Evolutionary conservation across 1,284 basidiomycete species (phyloP).

Genomic region (Tetrapyrgos nigripes): DNA sequence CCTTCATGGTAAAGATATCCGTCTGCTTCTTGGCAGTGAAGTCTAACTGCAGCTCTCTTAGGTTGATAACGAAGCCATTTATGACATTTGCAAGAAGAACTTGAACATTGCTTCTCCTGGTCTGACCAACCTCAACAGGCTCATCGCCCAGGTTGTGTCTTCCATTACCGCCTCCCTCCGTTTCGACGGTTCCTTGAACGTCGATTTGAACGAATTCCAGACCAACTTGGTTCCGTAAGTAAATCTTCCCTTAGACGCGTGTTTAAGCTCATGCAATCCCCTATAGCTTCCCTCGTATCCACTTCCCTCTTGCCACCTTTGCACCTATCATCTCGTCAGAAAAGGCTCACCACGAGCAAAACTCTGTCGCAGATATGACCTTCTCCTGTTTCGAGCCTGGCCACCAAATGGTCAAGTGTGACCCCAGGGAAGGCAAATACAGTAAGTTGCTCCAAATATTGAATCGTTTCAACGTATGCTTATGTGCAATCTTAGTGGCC

Average conservation of each 20-base stretch:
- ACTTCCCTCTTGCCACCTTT: slow-evolving; percentile 92
- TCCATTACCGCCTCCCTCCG: slow-evolving; percentile 77
- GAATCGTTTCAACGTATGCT: slow-evolving; percentile 56
- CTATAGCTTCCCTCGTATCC: slow-evolving; percentile 76
- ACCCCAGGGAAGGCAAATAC: slow-evolving; percentile 89
- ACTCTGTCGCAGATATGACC: slow-evolving; percentile 94
- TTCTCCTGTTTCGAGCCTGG: slow-evolving; percentile 93
- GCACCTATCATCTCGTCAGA: slow-evolving; percentile 87
- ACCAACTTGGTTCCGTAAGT: slow-evolving; percentile 84
- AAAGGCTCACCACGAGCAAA: slow-evolving; percentile 89
- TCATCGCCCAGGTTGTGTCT: slow-evolving; percentile 91
- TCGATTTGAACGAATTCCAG: slow-evolving; percentile 94
- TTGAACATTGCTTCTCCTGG: slow-evolving; percentile 81
- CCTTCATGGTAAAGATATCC: slow-evolving; percentile 82
- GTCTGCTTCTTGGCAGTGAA: neutral
- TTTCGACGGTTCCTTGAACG: slow-evolving; percentile 90
- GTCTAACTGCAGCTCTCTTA: slow-evolving; percentile 29
- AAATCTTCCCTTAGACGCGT: neutral
- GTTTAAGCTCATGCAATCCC: slow-evolving; percentile 25
- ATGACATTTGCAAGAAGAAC: slow-evolving; percentile 95
- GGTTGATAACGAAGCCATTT: slow-evolving; percentile 94
- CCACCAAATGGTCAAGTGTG: slow-evolving; percentile 94
- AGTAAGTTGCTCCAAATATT: slow-evolving; percentile 52
- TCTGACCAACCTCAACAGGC: slow-evolving; percentile 88
- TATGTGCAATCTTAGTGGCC: slow-evolving; percentile 61